Percentiles rank a stretch among this genome's conserved stretches.
Conservation (phyloP, 2,329 filamentous ascomycete genomes). For the Reticulascus tulasneorum region DNA sequence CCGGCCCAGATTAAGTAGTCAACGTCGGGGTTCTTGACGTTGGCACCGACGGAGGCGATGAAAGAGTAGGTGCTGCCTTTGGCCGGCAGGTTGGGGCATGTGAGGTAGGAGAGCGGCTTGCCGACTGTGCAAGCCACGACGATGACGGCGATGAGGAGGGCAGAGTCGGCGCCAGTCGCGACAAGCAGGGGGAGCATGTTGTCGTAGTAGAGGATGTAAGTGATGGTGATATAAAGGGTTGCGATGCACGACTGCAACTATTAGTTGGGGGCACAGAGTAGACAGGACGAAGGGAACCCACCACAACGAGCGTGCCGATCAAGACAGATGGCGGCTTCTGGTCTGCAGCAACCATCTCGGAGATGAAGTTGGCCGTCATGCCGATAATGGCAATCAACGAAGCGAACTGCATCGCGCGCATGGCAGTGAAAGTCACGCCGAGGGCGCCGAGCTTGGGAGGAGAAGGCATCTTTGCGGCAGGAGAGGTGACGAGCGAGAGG, state of each 20-base stretch:
- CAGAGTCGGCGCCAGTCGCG: conserved; percentile 59
- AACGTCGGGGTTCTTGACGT: conserved; percentile 29
- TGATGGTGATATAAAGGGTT: conserved; percentile 73
- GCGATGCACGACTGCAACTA: conserved; percentile 67
- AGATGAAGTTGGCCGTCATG: conserved; percentile 77
- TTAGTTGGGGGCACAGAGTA: background rate
- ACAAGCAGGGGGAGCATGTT: conserved; percentile 71
- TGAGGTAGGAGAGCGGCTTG: conserved; percentile 73
- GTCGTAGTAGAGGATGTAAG: conserved; percentile 78
- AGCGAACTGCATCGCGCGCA: conserved; percentile 66
- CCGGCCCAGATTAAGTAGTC: conserved; percentile 47
- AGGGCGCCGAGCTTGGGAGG: conserved; percentile 63
- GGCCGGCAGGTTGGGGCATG: conserved; percentile 55
- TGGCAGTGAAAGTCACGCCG: conserved; percentile 72
- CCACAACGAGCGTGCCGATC: conserved; percentile 73
- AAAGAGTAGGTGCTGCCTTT: conserved; percentile 39
- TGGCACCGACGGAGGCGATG: conserved; percentile 38
- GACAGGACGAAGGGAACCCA: conserved; percentile 47
- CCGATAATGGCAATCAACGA: conserved; percentile 75
- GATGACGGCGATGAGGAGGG: conserved; percentile 72
- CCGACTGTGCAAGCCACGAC: conserved; percentile 75
- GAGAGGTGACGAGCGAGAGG: conserved; percentile 38
- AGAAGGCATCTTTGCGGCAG: conserved; percentile 35
- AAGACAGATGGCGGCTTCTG: conserved; percentile 67
- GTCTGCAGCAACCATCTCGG: conserved; percentile 64